Evolutionary conservation across 78 protist species (phyloP), one percentile per base, ranked within the genome.

Genomic region (Creolimax fragrantissima): DNA sequence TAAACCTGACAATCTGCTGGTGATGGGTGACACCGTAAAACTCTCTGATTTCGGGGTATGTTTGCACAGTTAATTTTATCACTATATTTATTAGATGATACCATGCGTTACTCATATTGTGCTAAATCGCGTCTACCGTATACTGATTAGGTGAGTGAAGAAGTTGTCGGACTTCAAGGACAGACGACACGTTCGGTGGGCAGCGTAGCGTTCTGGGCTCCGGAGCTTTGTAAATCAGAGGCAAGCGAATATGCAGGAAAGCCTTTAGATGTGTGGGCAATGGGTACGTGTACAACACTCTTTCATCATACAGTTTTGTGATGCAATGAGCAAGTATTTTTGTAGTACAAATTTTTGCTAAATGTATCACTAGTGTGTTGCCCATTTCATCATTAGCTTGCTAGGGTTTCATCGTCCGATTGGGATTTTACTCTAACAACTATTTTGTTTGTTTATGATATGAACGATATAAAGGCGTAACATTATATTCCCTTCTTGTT

Each of bases 121-220:
- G 74, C 74, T 24, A 58, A 17, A 32, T 17, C 24, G 74, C 24
- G 74, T 32, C 11, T n/a, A n/a, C n/a, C n/a, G n/a, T n/a, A n/a
- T n/a, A n/a, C n/a, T n/a, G n/a, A n/a, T n/a, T n/a, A 83, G 86
- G 86, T 83, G 86, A 83, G 86, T 83, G 86, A 83, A 41, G 86
- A 83, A 32, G 35, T 83, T 24, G 86, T 6, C 6, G 86, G 35
- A 41, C 86, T 41, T 6, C 44, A 83, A 41, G 86, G 35, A 6
- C 86, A 83, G 35, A 6, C 35, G 17, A 83, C 6, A 6, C 86
- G 86, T 36, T 83, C 86, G 5, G 86, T 83, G 86, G 86, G 86
- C 86, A 83, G 86, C 37, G 86, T 83, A 41, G 86, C 86, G 5
- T 83, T 83, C 35, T 83, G 86, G 86, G 86, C 86, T 24, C 86